Evolutionary conservation across 2,329 filamentous ascomycete species (phyloP).

Genomic region (Lachnellula subtilissima): DNA sequence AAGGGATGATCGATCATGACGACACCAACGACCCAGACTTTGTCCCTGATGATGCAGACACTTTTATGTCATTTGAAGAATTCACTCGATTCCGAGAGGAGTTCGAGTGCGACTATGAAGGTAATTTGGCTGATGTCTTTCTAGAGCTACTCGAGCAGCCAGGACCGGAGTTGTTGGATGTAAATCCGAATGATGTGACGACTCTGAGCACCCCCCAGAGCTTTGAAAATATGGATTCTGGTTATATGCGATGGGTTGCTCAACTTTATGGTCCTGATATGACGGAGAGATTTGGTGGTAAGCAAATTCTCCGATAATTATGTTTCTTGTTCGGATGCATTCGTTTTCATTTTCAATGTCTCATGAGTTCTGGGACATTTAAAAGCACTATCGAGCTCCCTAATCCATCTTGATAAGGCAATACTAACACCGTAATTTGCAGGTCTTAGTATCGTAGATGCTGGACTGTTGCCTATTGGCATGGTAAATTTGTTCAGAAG

Average conservation of each 20-base stretch:
- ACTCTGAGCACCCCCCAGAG: conserved; percentile 1
- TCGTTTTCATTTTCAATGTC: too few relatives aligned
- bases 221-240: conserved; percentile 11
- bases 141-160: conserved; percentile 29
- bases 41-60: conserved; percentile 13
- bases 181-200: conserved; percentile 10
- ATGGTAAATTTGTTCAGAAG: conserved; percentile 36
- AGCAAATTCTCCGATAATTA: too few relatives aligned
- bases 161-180: conserved; percentile 24
- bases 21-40: conserved; percentile 11
- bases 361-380: too few relatives aligned
- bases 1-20: conserved; percentile 6
- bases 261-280: conserved; percentile 37
- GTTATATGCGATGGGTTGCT: conserved; percentile 37
- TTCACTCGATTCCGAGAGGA: conserved; percentile 35
- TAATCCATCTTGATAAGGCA: too few relatives aligned
- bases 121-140: conserved; percentile 25
- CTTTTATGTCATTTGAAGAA: conserved; percentile 39
- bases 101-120: conserved; percentile 21
- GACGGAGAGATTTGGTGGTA: conserved; percentile 36
- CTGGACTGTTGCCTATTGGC: conserved; percentile 37
- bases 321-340: too few relatives aligned
- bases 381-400: too few relatives aligned
- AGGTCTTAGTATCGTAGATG: conserved; percentile 34
- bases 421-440: too few relatives aligned